Evolutionary conservation across 768 basidiomycete genomes (phyloP).

Genomic region (Termitomyces sp.): DNA sequence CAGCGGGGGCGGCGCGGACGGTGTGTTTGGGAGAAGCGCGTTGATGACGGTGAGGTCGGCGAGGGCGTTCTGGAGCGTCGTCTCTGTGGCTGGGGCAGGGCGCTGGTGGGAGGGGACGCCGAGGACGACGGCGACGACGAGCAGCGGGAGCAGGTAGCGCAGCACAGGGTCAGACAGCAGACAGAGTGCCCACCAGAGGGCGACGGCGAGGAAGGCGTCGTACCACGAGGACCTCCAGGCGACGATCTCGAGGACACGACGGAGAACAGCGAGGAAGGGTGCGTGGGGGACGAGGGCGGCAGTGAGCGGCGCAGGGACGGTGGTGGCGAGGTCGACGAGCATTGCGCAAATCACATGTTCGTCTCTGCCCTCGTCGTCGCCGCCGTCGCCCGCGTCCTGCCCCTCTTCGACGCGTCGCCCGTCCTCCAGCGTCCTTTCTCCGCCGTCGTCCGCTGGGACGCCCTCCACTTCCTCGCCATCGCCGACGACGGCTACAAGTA

Average conservation of each 20-base stretch:
- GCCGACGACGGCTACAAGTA: constrained; percentile 50
- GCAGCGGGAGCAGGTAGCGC: constrained; percentile 23
- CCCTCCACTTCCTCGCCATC: constrained; percentile 71
- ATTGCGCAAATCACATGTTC: constrained; percentile 6
- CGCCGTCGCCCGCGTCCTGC: constrained; percentile 20
- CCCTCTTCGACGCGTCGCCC: constrained; percentile 35
- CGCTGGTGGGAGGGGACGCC: constrained; percentile 10
- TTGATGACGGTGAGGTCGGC: constrained; percentile 65
- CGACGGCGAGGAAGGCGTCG: constrained; percentile 62
- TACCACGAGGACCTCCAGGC: constrained; percentile 57
- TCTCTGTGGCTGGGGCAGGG: constrained; percentile 43
- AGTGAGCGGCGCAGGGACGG: constrained; percentile 58
- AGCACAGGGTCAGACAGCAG: constrained; percentile 48
- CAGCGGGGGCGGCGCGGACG: constrained; percentile 23
- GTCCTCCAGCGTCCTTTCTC: constrained; percentile 15
- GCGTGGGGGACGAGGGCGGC: constrained; percentile 56
- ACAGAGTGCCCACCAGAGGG: constrained; percentile 73
- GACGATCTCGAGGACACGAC: constrained; percentile 39
- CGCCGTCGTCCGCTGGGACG: constrained; percentile 77
- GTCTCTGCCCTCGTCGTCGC: constrained; percentile 17
- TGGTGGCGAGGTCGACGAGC: constrained; percentile 41
- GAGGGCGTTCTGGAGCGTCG: constrained; percentile 45
- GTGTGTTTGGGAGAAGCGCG: constrained; percentile 42
- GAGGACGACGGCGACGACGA: constrained; percentile 5
- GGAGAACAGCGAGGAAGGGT: constrained; percentile 39